Evolutionary conservation across 495 filamentous ascomycete genomes (phyloP), one percentile per base, ranked within the genome.

Genomic region (Staphylotrichum tortipilum): DNA sequence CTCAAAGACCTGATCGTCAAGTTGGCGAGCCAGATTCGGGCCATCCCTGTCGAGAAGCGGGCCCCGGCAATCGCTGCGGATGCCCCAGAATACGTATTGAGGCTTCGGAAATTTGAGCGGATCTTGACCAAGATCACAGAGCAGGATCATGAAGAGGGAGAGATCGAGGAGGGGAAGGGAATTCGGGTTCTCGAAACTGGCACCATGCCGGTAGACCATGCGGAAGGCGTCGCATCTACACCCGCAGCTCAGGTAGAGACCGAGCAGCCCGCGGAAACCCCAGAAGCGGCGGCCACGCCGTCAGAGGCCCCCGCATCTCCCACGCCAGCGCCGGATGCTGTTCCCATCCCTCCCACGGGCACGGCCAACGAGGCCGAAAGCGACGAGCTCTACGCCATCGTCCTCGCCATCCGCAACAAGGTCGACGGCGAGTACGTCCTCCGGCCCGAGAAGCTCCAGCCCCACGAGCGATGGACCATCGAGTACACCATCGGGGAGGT

Each of bases 401-500:
- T 78, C 3, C 68, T 95, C 26, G 81, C 79, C 0, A 70, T 87
- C 49, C 77, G 77, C 49, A 91, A 88, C 66, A 77, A 74, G 48
- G 75, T 95, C 46, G 88, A 95, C 65, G 81, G 76, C 21, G 42
- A 68, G 15, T 69, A 74, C 44, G 81, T 89, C 8, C 50, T 65
- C 1, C 80, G 89, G 2, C 86, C 88, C 0, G 42, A 62, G 1
- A 39, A 72, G 1, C 61, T 94, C 35, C 54, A 26, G 0, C 39
- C 66, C 11, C 10, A 15, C 2, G 79, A 90, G 53, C 63, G 68
- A 2, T 98, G 92, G 91, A 64, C 66, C 0, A 67, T 96, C 33
- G 81, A 94, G 47, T 95, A 94, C 65, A 71, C 78, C 21, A 62
- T 95, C 26, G 65, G 72, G 37, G 85, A 92, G 58, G 60, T 77